A percentile compares a stretch with the other conserved stretches of the same genome.
phyloP scores from a whole-genome alignment of 768 basidiomycete species.

The Lactarius deliciosus region DNA sequence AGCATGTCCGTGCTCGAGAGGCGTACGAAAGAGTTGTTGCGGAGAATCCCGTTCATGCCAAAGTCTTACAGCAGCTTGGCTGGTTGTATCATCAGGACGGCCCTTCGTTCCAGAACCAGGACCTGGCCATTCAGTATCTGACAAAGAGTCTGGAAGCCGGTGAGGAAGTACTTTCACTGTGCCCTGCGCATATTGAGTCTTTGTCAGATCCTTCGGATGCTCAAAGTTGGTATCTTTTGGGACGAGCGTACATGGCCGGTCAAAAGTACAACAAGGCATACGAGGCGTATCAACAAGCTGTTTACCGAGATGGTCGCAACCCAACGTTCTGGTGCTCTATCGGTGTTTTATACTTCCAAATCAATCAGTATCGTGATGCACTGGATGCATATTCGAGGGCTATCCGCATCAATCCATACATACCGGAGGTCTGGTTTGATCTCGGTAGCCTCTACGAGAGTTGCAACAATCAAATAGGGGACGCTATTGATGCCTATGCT shows the following conservation, averaged over 20 bases:
- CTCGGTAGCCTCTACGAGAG: conserved; percentile 95
- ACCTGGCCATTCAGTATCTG: conserved; percentile 88
- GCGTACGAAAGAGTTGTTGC: conserved; percentile 94
- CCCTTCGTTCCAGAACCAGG: conserved; percentile 94
- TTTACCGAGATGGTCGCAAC: conserved; percentile 97
- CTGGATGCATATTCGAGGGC: conserved; percentile 98
- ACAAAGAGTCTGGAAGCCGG: conserved; percentile 96
- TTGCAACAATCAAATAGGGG: conserved; percentile 98
- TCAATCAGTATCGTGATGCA: conserved; percentile 98
- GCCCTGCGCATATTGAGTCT: conserved; percentile 10
- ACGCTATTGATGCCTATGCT: conserved; percentile 98
- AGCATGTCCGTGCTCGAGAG: conserved; percentile 90
- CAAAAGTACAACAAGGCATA: conserved; percentile 99
- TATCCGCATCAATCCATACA: conserved; percentile 98
- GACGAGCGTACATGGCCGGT: conserved; percentile 97
- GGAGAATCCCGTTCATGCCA: conserved; percentile 93
- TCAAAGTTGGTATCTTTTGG: conserved; percentile 98
- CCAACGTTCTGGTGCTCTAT: conserved; percentile 99
- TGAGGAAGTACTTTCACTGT: conserved; percentile 40
- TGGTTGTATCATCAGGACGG: conserved; percentile 98
- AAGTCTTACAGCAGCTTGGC: conserved; percentile 96
- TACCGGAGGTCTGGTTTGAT: conserved; percentile 94
- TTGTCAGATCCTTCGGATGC: conserved; percentile 87
- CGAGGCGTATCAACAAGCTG: conserved; percentile 98
- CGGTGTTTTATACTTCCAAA: conserved; percentile 98